Evolutionary conservation across 192 early-diverging fungal species (phyloP), one percentile per base, ranked within the genome.

Genomic region (Cladochytrium replicatum): DNA sequence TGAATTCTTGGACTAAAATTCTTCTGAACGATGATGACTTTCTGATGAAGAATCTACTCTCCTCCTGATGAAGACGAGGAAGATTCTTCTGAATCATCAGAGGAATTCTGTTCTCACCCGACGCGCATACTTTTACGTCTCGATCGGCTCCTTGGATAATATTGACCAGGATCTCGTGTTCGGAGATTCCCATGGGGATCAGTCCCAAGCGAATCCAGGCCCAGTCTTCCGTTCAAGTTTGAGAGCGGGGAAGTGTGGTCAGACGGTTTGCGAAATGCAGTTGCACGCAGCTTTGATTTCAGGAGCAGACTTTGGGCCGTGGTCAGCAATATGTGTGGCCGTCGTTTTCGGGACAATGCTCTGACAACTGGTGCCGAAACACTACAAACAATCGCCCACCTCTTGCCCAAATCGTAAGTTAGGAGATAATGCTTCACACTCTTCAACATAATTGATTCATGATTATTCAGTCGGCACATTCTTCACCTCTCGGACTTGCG

Each of bases 381-480:
- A n/a, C 42, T 19, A 15, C 43, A 22, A 70, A 70, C 50, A 63
- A 56, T 44, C 29, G 45, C 17, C 13, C 2, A 0, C 43, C n/a
- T n/a, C n/a, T n/a, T n/a, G n/a, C n/a, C n/a, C n/a, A n/a, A n/a
- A n/a, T n/a, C n/a, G n/a, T n/a, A n/a, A n/a, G n/a, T n/a, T n/a
- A n/a, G n/a, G n/a, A n/a, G n/a, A n/a, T n/a, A n/a, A n/a, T n/a
- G n/a, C n/a, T n/a, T n/a, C n/a, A n/a, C n/a, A n/a, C n/a, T n/a
- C n/a, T n/a, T n/a, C n/a, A n/a, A n/a, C n/a, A n/a, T n/a, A n/a
- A n/a, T n/a, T n/a, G n/a, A n/a, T n/a, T n/a, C n/a, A n/a, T n/a
- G n/a, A n/a, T n/a, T n/a, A n/a, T n/a, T n/a, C n/a, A n/a, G n/a
- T 56, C 58, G 2, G 68, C 68, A 9, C 68, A 70, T 39, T 43